Base-by-base conservation (phyloP, 345 rosid species). In the Salix suchowensis region DNA sequence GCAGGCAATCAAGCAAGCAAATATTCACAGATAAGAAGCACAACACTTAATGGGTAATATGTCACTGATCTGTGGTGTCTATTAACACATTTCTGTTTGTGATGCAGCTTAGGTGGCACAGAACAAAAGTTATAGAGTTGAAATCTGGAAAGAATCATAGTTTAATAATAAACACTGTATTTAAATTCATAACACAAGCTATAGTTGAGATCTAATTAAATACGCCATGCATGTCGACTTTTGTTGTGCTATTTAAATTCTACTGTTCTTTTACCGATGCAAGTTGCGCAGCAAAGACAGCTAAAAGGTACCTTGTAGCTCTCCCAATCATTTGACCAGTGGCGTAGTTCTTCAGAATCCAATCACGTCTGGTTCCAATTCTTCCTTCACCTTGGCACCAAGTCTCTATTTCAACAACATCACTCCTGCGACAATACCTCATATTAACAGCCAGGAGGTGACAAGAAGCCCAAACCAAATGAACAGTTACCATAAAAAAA, bases 371-470 rank as follows among this genome's bases (percentile, higher is more conserved):
- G n/a, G 96, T 93, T 79, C 98, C 96, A 21, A 93, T 96, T 84
- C 91, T 89, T 77, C 97, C 97, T 86, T 96, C 97, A 73, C 90
- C 82, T 71, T 96, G 98, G 76, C 92, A 91, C 99, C 99, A 96
- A 21, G 98, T 96, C 88, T 93, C 98, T 26, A 96, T 90, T 87
- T 96, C 96, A 82, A 93, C 81, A 50, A 93, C 97, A 83, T 96
- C 99, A 78, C 98, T 91, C 99, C 99, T 96, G 76, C 18, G 65
- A 67, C 40, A 46, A 80, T 68, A 21, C 44, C 78, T 46, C 62
- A 16, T 23, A 23, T 75, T 52, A 77, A 68, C 13, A 18, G 70
- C 58, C 54, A 30, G 10, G 9, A 10, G 42, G 60, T 23, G 74
- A 34, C 52, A 34, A 62, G 6, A n/a, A 39, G 16, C 65, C 32